Evolutionary conservation across 2,329 filamentous ascomycete genomes (phyloP).

Genomic region (Paecilomyces fulvus): DNA sequence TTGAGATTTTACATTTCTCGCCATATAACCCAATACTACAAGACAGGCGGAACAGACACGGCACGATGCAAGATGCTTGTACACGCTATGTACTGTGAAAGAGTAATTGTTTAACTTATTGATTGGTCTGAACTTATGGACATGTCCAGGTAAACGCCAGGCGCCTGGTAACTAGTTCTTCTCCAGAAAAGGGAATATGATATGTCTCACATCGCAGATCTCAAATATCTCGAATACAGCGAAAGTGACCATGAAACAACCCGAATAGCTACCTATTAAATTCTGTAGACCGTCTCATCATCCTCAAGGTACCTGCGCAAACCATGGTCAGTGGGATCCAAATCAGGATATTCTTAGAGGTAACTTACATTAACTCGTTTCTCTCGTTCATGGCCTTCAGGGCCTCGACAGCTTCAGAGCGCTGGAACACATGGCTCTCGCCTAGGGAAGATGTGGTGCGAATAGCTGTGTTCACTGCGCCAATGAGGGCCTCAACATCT

Average conservation of each 20-base stretch:
- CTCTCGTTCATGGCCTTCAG: conserved; percentile 69
- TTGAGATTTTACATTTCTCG: background rate
- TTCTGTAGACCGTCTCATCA: conserved; percentile 62
- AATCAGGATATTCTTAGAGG: conserved; percentile 40
- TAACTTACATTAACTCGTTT: conserved; percentile 85
- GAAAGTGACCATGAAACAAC: background rate
- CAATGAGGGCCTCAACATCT: conserved; percentile 63
- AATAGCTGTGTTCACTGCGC: conserved; percentile 68
- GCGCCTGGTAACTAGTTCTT: background rate
- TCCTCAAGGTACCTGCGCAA: conserved; percentile 34
- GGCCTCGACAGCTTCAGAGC: conserved; percentile 65
- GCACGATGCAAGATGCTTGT: too few species aligned
- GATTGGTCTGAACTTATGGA: background rate
- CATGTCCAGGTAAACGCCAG: background rate
- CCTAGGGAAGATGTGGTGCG: conserved; percentile 37
- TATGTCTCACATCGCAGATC: background rate
- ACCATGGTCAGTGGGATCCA: conserved; percentile 7
- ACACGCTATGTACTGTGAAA: too few species aligned
- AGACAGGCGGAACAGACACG: too few species aligned
- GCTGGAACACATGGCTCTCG: conserved; percentile 53
- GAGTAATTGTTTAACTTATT: background rate
- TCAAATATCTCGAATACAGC: background rate
- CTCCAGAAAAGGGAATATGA: background rate
- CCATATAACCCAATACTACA: background rate
- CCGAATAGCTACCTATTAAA: conserved; percentile 40